Conservation (phyloP, 2,329 filamentous ascomycete species). For the Aspergillus transmontanensis region DNA sequence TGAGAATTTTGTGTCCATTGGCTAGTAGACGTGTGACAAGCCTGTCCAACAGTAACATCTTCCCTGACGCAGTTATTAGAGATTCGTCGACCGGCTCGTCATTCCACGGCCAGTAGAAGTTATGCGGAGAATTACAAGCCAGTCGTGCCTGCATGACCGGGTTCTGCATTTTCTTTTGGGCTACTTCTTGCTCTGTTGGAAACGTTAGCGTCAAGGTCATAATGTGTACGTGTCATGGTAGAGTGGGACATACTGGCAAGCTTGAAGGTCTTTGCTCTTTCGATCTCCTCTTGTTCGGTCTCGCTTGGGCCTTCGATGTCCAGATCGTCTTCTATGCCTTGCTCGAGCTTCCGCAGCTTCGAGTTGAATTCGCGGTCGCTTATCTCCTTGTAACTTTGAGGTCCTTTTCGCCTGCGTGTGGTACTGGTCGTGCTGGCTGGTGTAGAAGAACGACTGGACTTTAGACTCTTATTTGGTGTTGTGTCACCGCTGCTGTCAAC, state of each 20-base stretch:
- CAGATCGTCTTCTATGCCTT: constrained; percentile 61
- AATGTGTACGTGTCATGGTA: neutral
- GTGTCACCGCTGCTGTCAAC: constrained; percentile 45
- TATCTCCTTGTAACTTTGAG: constrained; percentile 66
- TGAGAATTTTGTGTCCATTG: constrained; percentile 82
- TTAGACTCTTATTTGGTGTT: constrained; percentile 69
- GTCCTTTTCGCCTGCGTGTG: constrained; percentile 54
- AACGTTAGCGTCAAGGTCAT: constrained; percentile 30
- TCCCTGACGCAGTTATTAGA: constrained; percentile 84
- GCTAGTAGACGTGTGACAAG: constrained; percentile 75
- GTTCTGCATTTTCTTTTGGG: constrained; percentile 89
- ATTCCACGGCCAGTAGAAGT: constrained; percentile 92
- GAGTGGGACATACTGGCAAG: constrained; percentile 65
- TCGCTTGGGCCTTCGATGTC: constrained; percentile 47
- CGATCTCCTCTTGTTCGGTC: constrained; percentile 62
- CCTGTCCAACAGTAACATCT: constrained; percentile 91
- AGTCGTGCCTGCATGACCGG: constrained; percentile 88
- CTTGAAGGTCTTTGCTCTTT: constrained; percentile 69
- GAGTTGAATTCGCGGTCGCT: constrained; percentile 85
- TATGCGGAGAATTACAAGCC: constrained; percentile 91
- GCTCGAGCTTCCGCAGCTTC: constrained; percentile 54
- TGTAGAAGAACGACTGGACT: constrained; percentile 74
- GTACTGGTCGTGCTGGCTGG: constrained; percentile 60
- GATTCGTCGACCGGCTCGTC: constrained; percentile 72
- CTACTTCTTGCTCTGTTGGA: constrained; percentile 73